These are phyloP conservation scores for Lactifluus hygrophoroides DNA, from an alignment of 768 basidiomycete species.

Conservation along the genomic window DNA sequence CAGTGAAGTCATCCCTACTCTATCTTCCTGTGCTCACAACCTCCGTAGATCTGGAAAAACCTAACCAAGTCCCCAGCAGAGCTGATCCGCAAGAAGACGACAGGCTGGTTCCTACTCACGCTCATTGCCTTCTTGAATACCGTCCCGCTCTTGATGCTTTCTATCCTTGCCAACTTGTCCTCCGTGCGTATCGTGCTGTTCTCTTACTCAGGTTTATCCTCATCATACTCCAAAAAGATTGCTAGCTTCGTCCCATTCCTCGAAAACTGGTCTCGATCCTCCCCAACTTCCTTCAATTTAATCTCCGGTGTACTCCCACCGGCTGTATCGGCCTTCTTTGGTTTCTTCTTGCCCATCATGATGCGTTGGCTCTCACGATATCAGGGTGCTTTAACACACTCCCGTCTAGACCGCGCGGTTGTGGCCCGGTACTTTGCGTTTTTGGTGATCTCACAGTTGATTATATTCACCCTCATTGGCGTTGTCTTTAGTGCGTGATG, in stretches of 20 bases:
- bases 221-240: slow-evolving; percentile 33
- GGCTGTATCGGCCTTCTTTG: slow-evolving; percentile 78
- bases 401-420: slow-evolving; percentile 82
- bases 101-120: slow-evolving; percentile 74
- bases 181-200: slow-evolving; percentile 40
- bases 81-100: slow-evolving; percentile 51
- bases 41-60: slow-evolving; percentile 77
- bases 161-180: slow-evolving; percentile 84
- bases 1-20: slow-evolving; percentile 22
- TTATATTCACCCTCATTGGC: slow-evolving; percentile 90
- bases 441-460: slow-evolving; percentile 85
- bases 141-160: slow-evolving; percentile 82
- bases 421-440: slow-evolving; percentile 90
- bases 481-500: slow-evolving; percentile 68
- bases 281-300: slow-evolving; percentile 64
- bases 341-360: slow-evolving; percentile 82
- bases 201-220: neutral
- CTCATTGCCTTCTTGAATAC: slow-evolving; percentile 92
- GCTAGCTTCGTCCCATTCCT: slow-evolving; percentile 69
- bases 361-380: slow-evolving; percentile 79
- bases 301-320: slow-evolving; percentile 93
- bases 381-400: slow-evolving; percentile 62
- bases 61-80: slow-evolving; percentile 66
- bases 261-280: slow-evolving; percentile 54
- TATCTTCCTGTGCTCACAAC: neutral